Conservation (phyloP, 768 basidiomycete species). For the Brasilioporus rufonigricans region DNA sequence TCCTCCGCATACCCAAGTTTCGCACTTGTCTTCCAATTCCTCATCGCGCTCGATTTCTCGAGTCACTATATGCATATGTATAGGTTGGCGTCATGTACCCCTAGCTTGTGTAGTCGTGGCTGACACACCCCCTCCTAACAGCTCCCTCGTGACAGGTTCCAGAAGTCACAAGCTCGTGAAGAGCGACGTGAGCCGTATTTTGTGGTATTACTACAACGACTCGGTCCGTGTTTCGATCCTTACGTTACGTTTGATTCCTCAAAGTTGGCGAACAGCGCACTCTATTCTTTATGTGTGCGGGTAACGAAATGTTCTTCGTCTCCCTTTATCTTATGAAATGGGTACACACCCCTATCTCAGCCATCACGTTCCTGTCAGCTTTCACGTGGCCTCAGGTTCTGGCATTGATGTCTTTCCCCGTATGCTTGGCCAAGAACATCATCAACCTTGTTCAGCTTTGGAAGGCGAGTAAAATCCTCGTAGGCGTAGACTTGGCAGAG, state of each 20-base stretch:
- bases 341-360: constrained; percentile 65
- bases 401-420: constrained; percentile 58
- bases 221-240: constrained; percentile 52
- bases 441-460: constrained; percentile 96
- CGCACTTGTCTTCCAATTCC: constrained; percentile 86
- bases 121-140: constrained; percentile 34
- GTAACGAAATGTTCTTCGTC: constrained; percentile 96
- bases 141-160: constrained; percentile 93
- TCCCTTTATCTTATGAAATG: constrained; percentile 91
- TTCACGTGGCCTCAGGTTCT: constrained; percentile 78
- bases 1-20: constrained; percentile 85
- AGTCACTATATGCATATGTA: constrained; percentile 99
- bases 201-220: constrained; percentile 94
- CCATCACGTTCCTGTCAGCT: constrained; percentile 13
- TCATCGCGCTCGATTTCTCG: constrained; percentile 96
- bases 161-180: constrained; percentile 90
- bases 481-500: constrained; percentile 90
- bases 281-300: constrained; percentile 90
- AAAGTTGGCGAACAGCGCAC: constrained; percentile 50
- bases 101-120: not conserved
- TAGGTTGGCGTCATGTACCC: constrained; percentile 51
- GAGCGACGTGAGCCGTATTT: constrained; percentile 87
- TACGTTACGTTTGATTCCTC: not conserved
- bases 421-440: constrained; percentile 82
- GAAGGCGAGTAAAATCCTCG: constrained; percentile 95